Conservation (phyloP, 768 basidiomycete species). For the Macrolepiota fuliginosa region DNA sequence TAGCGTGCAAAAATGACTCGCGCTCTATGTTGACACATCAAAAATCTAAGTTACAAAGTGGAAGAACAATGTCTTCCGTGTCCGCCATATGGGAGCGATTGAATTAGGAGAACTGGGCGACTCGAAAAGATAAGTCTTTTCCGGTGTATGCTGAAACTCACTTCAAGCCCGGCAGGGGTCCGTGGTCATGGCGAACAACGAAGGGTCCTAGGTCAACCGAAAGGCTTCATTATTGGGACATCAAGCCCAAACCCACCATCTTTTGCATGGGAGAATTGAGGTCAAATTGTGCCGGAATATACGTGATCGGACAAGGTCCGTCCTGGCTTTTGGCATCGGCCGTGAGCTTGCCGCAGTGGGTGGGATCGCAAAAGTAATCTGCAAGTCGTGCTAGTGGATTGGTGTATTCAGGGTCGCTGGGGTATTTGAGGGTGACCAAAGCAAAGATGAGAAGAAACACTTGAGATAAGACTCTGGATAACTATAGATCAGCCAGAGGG, state of each 20-base stretch:
- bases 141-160: neutral
- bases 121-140: neutral
- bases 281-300: no score
- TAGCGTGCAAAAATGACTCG: neutral
- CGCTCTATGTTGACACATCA: neutral
- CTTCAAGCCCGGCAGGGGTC: neutral
- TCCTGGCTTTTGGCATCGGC: neutral
- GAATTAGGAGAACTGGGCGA: neutral
- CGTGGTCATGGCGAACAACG: neutral
- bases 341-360: neutral
- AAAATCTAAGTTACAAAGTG: neutral
- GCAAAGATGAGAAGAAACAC: slow-evolving; percentile 2
- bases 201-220: neutral
- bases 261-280: neutral
- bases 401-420: neutral
- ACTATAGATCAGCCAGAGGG: neutral
- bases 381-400: neutral
- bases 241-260: neutral
- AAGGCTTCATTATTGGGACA: neutral
- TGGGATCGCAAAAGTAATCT: neutral
- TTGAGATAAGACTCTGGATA: neutral
- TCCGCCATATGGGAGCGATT: neutral
- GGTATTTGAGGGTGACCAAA: slow-evolving; percentile 4
- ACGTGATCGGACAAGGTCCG: neutral
- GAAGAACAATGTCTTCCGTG: neutral